Percentiles rank a stretch among this genome's conserved stretches.
phyloP scores from a whole-genome alignment of 257 asterid species.

The Nicotiana tomentosiformis region DNA sequence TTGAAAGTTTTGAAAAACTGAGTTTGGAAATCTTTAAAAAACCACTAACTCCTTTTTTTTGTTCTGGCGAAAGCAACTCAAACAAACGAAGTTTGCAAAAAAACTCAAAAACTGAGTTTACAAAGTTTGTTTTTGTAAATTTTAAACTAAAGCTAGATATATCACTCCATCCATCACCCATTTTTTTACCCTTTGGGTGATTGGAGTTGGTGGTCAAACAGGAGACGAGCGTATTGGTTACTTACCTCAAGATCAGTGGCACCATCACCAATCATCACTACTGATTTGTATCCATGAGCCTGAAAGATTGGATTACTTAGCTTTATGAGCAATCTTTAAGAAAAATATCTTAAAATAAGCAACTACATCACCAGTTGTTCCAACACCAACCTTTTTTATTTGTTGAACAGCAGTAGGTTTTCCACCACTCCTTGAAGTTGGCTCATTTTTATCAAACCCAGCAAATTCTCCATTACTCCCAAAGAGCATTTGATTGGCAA shows the following conservation, averaged over 20 bases:
- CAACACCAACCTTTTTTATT: slow-evolving; percentile 54
- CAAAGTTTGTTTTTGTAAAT: not conserved
- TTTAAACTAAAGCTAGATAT: not conserved
- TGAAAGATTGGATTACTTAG: slow-evolving; percentile 15
- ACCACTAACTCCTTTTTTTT: too few relatives aligned
- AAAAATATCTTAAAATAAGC: not conserved
- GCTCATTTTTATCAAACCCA: slow-evolving; percentile 78
- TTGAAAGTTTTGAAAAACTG: too few relatives aligned
- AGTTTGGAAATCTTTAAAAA: too few relatives aligned
- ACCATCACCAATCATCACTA: slow-evolving; percentile 96
- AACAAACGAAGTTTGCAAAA: too few relatives aligned
- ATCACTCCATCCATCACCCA: too few relatives aligned
- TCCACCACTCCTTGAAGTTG: slow-evolving; percentile 90
- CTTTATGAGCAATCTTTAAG: slow-evolving; percentile 2
- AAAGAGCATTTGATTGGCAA: slow-evolving; percentile 72
- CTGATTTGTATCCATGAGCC: slow-evolving; percentile 52
- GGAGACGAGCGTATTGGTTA: not conserved
- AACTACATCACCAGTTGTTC: not conserved
- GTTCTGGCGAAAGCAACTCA: too few relatives aligned
- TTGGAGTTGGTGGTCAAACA: not conserved
- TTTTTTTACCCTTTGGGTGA: not conserved
- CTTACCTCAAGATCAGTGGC: slow-evolving; percentile 96
- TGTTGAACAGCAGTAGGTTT: slow-evolving; percentile 83
- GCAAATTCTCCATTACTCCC: slow-evolving; percentile 70
- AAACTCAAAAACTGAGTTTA: too few relatives aligned